These are phyloP conservation scores for Pseudotulostoma volvatum DNA, from an alignment of 495 filamentous ascomycete genomes.

Conservation along the genomic window DNA sequence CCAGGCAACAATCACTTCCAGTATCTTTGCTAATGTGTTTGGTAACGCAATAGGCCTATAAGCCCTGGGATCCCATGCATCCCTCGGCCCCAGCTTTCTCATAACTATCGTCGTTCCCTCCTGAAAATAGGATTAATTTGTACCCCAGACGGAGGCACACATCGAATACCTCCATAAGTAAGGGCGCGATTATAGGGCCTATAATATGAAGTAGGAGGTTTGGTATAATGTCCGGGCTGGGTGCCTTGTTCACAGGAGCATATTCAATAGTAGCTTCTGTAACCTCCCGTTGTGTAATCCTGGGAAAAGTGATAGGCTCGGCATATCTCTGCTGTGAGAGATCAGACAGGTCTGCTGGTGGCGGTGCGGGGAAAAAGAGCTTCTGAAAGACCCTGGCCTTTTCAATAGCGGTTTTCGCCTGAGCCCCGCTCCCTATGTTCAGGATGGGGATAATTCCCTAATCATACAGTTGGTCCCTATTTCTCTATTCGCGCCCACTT, in stretches of 20 bases:
- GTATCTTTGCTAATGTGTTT: slow-evolving; percentile 17
- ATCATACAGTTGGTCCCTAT: neutral
- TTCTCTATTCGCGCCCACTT: slow-evolving; percentile 9
- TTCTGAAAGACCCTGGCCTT: slow-evolving; percentile 9
- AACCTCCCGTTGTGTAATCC: slow-evolving; percentile 9
- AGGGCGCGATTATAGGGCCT: neutral
- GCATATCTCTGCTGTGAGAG: slow-evolving; percentile 8
- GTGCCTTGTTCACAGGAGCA: slow-evolving; percentile 13
- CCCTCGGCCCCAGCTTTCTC: slow-evolving; percentile 12
- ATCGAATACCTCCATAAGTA: slow-evolving; percentile 11
- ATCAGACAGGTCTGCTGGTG: slow-evolving; percentile 10
- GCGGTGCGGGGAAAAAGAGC: slow-evolving; percentile 13
- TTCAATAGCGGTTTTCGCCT: neutral
- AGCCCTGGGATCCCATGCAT: slow-evolving; percentile 14
- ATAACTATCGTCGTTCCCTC: slow-evolving; percentile 15
- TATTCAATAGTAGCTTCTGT: slow-evolving; percentile 6
- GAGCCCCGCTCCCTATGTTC: neutral
- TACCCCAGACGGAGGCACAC: slow-evolving; percentile 9
- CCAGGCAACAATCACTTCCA: slow-evolving; percentile 12
- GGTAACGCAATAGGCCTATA: slow-evolving; percentile 20
- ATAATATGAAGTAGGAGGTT: slow-evolving; percentile 6
- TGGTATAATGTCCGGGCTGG: slow-evolving; percentile 10
- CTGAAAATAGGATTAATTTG: slow-evolving; percentile 13
- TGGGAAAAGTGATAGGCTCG: slow-evolving; percentile 6
- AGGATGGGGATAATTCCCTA: slow-evolving; percentile 2